Evolutionary conservation across 768 basidiomycete genomes (phyloP), one percentile per base, ranked within the genome.

Genomic region (Psilocybe subaeruginosa): DNA sequence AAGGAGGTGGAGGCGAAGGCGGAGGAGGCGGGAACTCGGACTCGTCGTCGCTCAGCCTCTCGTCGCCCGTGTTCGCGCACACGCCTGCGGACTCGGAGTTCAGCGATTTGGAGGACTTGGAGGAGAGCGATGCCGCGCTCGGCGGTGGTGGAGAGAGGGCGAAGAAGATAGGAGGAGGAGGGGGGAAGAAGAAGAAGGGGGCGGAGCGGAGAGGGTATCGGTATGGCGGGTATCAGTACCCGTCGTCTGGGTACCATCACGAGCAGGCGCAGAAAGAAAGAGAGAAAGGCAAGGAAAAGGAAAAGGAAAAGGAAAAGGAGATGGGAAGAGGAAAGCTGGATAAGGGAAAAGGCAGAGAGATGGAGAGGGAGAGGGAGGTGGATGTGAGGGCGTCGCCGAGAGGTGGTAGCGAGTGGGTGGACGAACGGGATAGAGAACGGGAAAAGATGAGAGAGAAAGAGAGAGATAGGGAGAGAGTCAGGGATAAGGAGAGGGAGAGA

Each of bases 21-120:
- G 27, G 27, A 4, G 9, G 48, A 41, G 8, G 39, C 56, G 55
- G 41, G 33, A n/a, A 52, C 30, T 16, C 37, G 19, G 27, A n/a
- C 39, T 29, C n/a, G 8, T 12, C 23, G 17, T 55, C 54, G 12
- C 17, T 55, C 54, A 63, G 70, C 8, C 72, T 78, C 31, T 78
- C 79, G 1, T 80, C 79, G 1, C 79, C 78, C 16, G 73, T 78
- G 4, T 80, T 80, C 47, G 78, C 78, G 0, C 77, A 77, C 54
- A 71, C 64, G 45, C 33, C 56, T 0, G 70, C 70, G 1, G 74
- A 72, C 8, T 50, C 37, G 16, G 64, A 56, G 16, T 23, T 49
- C 11, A 60, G 64, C 39, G 59, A 62, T 5, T 41, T 54, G 4
- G 61, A 67, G 12, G 55, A 52, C n/a, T 14, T 56, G 8, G 33